Evolutionary conservation across 345 rosid genomes (phyloP).

Genomic region (Salix purpurea): DNA sequence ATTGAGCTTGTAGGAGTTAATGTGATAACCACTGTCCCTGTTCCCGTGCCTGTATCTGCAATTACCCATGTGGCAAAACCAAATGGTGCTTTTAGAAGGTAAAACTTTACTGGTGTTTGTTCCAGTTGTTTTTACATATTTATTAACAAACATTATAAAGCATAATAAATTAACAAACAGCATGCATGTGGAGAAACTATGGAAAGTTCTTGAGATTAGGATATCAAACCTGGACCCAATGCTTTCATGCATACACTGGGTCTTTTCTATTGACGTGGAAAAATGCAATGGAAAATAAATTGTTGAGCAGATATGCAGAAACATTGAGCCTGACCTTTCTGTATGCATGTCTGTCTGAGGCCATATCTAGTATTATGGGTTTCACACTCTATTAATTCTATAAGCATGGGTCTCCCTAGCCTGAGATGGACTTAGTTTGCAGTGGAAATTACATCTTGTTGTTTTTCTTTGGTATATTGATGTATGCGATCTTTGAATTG

Average conservation of each 20-base stretch:
- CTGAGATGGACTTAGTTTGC: not conserved
- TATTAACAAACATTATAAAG: not conserved
- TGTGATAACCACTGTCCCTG: slow-evolving; percentile 5
- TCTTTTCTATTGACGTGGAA: not conserved
- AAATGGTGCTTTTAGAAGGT: slow-evolving; percentile 21
- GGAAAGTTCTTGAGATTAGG: not conserved
- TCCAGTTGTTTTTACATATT: not conserved
- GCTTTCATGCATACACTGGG: not conserved
- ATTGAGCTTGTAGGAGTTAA: slow-evolving; percentile 20
- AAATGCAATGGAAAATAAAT: not conserved
- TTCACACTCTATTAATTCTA: too few species aligned
- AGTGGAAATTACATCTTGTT: not conserved
- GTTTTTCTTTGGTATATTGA: not conserved
- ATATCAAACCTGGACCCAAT: not conserved
- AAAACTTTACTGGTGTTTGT: not conserved
- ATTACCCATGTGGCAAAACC: not conserved
- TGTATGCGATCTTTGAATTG: not conserved
- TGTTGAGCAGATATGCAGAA: not conserved
- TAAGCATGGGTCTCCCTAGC: too few species aligned
- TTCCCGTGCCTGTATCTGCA: slow-evolving; percentile 5
- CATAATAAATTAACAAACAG: too few species aligned
- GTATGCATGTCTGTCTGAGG: not conserved
- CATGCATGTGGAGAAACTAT: too few species aligned
- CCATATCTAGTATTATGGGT: too few species aligned
- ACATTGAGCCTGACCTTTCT: not conserved